These are phyloP conservation scores for Aspergillus udagawae DNA, from an alignment of 2,329 filamentous ascomycete species.

Conservation along the genomic window DNA sequence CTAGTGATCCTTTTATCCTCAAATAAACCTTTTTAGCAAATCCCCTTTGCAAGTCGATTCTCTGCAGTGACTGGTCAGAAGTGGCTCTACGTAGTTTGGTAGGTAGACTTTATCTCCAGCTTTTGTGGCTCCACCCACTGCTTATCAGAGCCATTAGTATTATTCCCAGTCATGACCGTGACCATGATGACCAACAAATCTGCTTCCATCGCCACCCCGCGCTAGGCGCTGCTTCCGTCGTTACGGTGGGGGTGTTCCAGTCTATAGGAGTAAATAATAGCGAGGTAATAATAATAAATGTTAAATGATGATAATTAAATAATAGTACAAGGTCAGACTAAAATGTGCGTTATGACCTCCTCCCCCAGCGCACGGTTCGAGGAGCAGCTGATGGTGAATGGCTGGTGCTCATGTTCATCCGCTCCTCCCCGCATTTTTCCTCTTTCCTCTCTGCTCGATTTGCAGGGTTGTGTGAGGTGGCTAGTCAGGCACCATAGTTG, in stretches of 20 bases:
- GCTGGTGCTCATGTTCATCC: constrained; percentile 5
- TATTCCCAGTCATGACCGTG: neutral
- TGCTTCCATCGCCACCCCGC: constrained; percentile 19
- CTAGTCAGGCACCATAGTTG: constrained; percentile 7
- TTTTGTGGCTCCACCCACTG: constrained; percentile 27
- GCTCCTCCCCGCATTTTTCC: constrained; percentile 4
- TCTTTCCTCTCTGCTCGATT: neutral
- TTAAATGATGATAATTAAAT: neutral
- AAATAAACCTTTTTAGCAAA: constrained; percentile 16
- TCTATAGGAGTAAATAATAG: neutral
- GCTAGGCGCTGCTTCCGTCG: constrained; percentile 24
- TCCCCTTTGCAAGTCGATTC: constrained; percentile 15
- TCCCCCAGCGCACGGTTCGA: constrained; percentile 10
- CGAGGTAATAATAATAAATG: too few relatives aligned
- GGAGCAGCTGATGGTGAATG: constrained; percentile 4
- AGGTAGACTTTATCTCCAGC: constrained; percentile 20
- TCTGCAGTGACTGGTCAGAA: neutral
- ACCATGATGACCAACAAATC: constrained; percentile 4
- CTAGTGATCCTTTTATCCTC: neutral
- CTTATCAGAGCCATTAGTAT: constrained; percentile 24
- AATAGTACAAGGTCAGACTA: neutral
- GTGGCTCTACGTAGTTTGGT: neutral
- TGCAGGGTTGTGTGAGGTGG: neutral
- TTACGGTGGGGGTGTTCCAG: neutral
- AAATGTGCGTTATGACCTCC: neutral